A percentile compares a stretch with the other conserved stretches of the same genome.
Conservation (phyloP, 2,329 filamentous ascomycete genomes). For the Aciculosporium take region DNA sequence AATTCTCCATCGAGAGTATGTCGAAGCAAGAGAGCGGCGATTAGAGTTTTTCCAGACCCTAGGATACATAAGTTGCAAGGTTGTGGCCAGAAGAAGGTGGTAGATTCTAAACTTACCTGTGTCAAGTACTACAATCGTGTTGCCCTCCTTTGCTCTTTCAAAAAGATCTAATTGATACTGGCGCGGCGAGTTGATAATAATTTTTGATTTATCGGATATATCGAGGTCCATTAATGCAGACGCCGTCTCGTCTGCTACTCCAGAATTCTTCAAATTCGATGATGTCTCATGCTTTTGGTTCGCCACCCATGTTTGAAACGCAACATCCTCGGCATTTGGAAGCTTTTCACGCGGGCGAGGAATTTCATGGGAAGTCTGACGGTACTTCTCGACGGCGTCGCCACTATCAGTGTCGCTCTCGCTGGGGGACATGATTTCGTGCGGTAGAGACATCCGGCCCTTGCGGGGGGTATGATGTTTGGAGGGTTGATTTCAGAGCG, state of each 20-base stretch:
- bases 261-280: background rate
- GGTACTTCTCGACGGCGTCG: constrained; percentile 5
- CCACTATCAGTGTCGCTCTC: constrained; percentile 7
- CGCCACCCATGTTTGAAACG: constrained; percentile 7
- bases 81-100: background rate
- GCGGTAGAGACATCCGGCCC: background rate
- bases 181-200: constrained; percentile 61
- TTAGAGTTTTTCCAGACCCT: constrained; percentile 92
- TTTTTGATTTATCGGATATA: constrained; percentile 12
- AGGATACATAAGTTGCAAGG: constrained; percentile 2
- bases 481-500: too few relatives aligned
- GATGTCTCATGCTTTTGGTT: background rate
- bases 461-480: background rate
- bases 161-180: constrained; percentile 91
- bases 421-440: background rate
- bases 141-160: constrained; percentile 68
- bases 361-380: background rate
- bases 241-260: background rate
- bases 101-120: constrained; percentile 44
- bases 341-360: background rate
- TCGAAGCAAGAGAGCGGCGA: constrained; percentile 71
- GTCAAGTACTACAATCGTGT: constrained; percentile 84
- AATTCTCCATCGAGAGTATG: constrained; percentile 67
- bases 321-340: constrained; percentile 5
- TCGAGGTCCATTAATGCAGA: background rate